Evolutionary conservation across 192 early-diverging fungal genomes (phyloP).

Genomic region (Rhizoclosmatium globosum): DNA sequence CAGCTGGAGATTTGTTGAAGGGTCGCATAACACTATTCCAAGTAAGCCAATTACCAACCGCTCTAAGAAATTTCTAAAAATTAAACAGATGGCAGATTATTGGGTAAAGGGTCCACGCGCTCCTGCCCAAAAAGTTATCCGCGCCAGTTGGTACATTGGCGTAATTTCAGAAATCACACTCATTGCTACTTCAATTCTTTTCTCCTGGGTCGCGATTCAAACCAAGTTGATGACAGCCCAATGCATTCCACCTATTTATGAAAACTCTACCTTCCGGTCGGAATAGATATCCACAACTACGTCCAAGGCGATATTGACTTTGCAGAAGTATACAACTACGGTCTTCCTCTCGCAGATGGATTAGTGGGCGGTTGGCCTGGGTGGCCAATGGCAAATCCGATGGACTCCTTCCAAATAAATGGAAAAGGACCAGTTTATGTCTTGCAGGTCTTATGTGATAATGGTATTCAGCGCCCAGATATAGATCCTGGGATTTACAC

Average conservation of each 20-base stretch:
- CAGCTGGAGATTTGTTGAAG: slow-evolving; percentile 17
- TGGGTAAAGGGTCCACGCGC: slow-evolving; percentile 12
- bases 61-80: too few relatives aligned
- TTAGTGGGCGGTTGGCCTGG: slow-evolving; percentile 32
- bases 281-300: slow-evolving; percentile 19
- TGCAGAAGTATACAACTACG: slow-evolving; percentile 32
- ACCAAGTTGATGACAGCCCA: not conserved
- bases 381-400: slow-evolving; percentile 25
- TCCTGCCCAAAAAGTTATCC: slow-evolving; percentile 5
- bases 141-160: not conserved
- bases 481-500: slow-evolving; percentile 15
- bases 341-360: slow-evolving; percentile 24
- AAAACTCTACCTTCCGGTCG: slow-evolving; percentile 10
- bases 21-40: slow-evolving; percentile 7
- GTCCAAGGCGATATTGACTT: slow-evolving; percentile 34
- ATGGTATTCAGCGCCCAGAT: not conserved
- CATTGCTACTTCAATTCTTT: slow-evolving; percentile 15
- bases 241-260: slow-evolving; percentile 26
- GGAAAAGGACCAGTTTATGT: slow-evolving; percentile 31
- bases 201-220: slow-evolving; percentile 26
- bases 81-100: not conserved
- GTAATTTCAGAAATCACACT: not conserved
- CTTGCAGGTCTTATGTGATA: slow-evolving; percentile 28
- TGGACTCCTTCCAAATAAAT: slow-evolving; percentile 27
- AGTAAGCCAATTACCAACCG: not conserved